Percentiles rank a stretch among this genome's conserved stretches.
These are phyloP conservation scores for Scedosporium minutisporum DNA, from an alignment of 2,329 filamentous ascomycete species.

Conservation along the genomic window DNA sequence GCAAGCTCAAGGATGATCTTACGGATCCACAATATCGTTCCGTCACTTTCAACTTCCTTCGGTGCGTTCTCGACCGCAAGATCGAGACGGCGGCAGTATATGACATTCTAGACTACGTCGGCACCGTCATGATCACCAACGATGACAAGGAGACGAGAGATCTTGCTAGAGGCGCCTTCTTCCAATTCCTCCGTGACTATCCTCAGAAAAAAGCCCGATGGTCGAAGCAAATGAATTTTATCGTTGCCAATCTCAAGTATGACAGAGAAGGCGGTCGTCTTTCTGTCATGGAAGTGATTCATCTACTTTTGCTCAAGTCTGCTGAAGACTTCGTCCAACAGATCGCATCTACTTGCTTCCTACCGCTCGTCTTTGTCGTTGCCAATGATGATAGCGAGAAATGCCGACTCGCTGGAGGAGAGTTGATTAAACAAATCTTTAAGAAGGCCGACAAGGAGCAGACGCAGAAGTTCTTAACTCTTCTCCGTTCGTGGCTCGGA, in stretches of 20 bases:
- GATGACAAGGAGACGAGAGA: slow-evolving; percentile 83
- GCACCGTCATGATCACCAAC: slow-evolving; percentile 91
- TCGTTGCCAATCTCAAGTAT: slow-evolving; percentile 86
- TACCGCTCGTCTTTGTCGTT: slow-evolving; percentile 75
- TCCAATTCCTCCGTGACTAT: slow-evolving; percentile 91
- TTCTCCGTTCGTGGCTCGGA: slow-evolving; percentile 67
- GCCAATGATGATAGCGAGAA: slow-evolving; percentile 82
- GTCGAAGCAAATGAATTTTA: slow-evolving; percentile 79
- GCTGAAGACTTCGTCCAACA: slow-evolving; percentile 75
- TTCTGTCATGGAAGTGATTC: slow-evolving; percentile 86
- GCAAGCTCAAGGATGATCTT: slow-evolving; percentile 75
- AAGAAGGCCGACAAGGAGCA: slow-evolving; percentile 65
- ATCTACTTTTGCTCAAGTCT: slow-evolving; percentile 78
- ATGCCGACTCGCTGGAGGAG: slow-evolving; percentile 72
- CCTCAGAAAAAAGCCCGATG: slow-evolving; percentile 85
- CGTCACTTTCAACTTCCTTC: slow-evolving; percentile 87
- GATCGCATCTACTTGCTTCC: slow-evolving; percentile 70
- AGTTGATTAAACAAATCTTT: slow-evolving; percentile 73
- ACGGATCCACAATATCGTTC: slow-evolving; percentile 89
- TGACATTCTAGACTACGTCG: slow-evolving; percentile 81
- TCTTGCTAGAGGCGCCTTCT: slow-evolving; percentile 77
- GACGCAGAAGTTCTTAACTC: slow-evolving; percentile 56
- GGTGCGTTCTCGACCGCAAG: slow-evolving; percentile 75
- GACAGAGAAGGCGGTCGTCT: slow-evolving; percentile 79
- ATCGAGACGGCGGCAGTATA: slow-evolving; percentile 83